Conservation (phyloP, 371 early-diverging fungal species). For the Syncephalastrum racemosum region DNA sequence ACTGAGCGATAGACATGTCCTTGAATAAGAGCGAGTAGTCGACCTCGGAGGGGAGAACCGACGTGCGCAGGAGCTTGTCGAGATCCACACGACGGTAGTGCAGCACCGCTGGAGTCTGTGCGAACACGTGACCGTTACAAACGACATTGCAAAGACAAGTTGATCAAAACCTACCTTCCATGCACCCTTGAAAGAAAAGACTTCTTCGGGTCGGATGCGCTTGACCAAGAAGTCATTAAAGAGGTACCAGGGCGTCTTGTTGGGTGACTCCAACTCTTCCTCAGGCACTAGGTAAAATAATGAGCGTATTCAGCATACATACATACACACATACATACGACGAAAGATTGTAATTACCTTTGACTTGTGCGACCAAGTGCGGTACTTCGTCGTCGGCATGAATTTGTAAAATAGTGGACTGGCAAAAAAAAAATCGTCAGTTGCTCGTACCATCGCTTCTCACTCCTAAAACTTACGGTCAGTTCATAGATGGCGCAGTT, state of each 20-base stretch:
- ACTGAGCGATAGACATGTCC: slow-evolving; percentile 46
- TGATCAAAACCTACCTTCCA: slow-evolving; percentile 69
- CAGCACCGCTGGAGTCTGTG: slow-evolving; percentile 67
- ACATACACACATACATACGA: no score
- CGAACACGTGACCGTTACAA: neutral
- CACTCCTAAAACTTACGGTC: slow-evolving; percentile 32
- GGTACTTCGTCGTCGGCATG: slow-evolving; percentile 62
- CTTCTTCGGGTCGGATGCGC: slow-evolving; percentile 68
- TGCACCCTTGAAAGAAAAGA: slow-evolving; percentile 59
- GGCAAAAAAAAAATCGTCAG: neutral
- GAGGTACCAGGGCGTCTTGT: slow-evolving; percentile 73
- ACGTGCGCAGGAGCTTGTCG: slow-evolving; percentile 36
- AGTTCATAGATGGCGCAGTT: slow-evolving; percentile 59
- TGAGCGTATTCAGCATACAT: neutral
- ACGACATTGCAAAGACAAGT: no score
- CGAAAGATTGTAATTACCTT: slow-evolving; percentile 40
- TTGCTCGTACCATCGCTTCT: neutral
- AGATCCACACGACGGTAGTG: slow-evolving; percentile 66
- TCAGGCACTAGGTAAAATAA: slow-evolving; percentile 25
- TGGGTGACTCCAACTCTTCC: slow-evolving; percentile 28
- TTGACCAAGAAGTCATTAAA: slow-evolving; percentile 95
- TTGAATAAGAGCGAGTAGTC: slow-evolving; percentile 50
- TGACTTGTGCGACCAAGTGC: slow-evolving; percentile 75
- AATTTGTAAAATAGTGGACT: slow-evolving; percentile 70
- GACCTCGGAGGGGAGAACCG: slow-evolving; percentile 32